These are phyloP conservation scores for Xylaria sp. DNA, from an alignment of 2,329 filamentous ascomycete species.

Conservation along the genomic window DNA sequence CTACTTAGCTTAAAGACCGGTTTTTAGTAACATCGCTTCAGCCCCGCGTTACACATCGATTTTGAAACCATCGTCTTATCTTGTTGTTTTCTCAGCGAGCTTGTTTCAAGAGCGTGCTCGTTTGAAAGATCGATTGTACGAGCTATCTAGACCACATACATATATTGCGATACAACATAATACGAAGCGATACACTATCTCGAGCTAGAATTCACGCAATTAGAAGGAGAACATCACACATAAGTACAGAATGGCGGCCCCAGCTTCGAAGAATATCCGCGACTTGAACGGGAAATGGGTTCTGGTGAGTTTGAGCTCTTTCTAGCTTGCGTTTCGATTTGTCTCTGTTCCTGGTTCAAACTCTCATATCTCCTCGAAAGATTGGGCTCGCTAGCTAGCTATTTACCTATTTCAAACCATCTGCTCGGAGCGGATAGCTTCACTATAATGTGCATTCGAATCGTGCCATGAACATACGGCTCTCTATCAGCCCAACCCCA, in stretches of 20 bases:
- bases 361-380: background rate
- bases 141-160: background rate
- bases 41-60: conserved; percentile 3
- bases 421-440: background rate
- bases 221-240: background rate
- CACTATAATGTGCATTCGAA: background rate
- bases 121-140: no score
- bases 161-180: background rate
- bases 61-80: background rate
- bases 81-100: no score
- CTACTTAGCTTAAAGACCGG: background rate
- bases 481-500: background rate
- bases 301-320: conserved; percentile 64
- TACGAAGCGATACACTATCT: background rate
- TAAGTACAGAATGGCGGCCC: conserved; percentile 72
- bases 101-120: conserved; percentile 3
- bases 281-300: conserved; percentile 76
- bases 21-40: background rate
- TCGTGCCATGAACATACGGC: background rate
- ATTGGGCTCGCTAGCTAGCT: background rate
- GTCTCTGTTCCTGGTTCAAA: background rate
- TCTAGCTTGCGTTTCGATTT: background rate
- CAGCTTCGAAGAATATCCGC: conserved; percentile 71
- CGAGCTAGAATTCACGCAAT: background rate
- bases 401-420: background rate